Evolutionary conservation across 306 rosid species (phyloP), one percentile per base, ranked within the genome.

Genomic region (Cucumis cinereus): DNA sequence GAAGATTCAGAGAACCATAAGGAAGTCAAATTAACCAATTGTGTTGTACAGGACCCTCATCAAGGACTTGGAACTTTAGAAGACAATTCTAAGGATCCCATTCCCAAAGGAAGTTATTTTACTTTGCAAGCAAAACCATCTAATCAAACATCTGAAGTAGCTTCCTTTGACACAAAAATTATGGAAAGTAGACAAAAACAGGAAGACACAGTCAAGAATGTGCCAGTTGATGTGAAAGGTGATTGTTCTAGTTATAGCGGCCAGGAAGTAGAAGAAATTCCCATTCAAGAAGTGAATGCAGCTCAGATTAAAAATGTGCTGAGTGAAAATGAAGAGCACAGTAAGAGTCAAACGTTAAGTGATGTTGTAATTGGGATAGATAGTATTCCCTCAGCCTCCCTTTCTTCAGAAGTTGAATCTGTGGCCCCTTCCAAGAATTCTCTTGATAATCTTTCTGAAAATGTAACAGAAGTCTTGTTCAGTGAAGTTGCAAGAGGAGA

Each of bases 1-100:
- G 85, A 83, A 82, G 81, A 78, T 77, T 85, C 79, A 43, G 76
- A 75, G 81, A 80, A 79, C 73, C 83, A 49, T 38, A 55, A 85
- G 53, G 83, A 30, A 45, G 68, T 60, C 57, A 79, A 75, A 41
- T 45, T 66, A 24, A 86, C 58, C 81, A 79, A 75, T 53, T 82
- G 79, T 68, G 55, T 22, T 68, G 30, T 67, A 67, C 73, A 67
- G 47, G 71, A 35, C 63, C 53, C 78, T 35, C 53, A 38, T 28
- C 47, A 28, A 72, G 45, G 60, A 50, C 26, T 78, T 50, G 53
- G 77, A 75, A 78, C 69, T 43, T 70, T 78, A 78, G 84, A 77
- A 79, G 86, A 61, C 59, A 83, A 60, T 61, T 59, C 76, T 41
- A 67, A 76, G 45, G 69, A 54, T 66, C 67, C 64, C 75, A 62